A percentile compares a stretch with the other conserved stretches of the same genome.
Conservation (phyloP, 345 rosid genomes). For the Salix caprea region DNA sequence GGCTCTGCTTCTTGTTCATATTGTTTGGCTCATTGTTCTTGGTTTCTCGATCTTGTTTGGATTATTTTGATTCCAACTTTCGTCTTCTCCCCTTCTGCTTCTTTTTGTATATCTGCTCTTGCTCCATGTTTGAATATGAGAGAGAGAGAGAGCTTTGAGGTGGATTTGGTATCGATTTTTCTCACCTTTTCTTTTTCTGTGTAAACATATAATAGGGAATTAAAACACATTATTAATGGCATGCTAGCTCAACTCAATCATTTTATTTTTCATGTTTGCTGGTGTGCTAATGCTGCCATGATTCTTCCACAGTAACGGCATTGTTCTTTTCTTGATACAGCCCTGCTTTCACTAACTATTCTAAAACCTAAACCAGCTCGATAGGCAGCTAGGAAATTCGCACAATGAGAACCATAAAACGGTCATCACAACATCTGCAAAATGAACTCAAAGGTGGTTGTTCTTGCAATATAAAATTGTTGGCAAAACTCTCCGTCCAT, state of each 20-base stretch:
- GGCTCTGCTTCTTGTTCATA: constrained; percentile 24
- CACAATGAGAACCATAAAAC: neutral
- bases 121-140: too few relatives aligned
- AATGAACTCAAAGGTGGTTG: neutral
- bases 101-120: too few relatives aligned
- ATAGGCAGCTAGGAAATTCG: neutral
- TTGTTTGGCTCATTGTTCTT: constrained; percentile 20
- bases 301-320: neutral
- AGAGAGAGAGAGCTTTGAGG: neutral
- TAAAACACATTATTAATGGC: neutral
- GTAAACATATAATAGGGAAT: neutral
- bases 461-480: neutral
- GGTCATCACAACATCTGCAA: neutral
- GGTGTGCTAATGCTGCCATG: neutral
- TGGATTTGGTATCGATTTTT: neutral
- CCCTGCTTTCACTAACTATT: neutral
- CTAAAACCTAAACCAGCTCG: neutral
- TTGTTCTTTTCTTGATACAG: neutral
- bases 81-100: neutral
- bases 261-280: neutral
- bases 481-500: neutral
- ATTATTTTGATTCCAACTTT: neutral
- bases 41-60: constrained; percentile 21
- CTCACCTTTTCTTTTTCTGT: neutral
- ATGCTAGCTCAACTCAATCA: neutral